Evolutionary conservation across 148 eudicot species (phyloP).

Genomic region (Camellia sinensis): DNA sequence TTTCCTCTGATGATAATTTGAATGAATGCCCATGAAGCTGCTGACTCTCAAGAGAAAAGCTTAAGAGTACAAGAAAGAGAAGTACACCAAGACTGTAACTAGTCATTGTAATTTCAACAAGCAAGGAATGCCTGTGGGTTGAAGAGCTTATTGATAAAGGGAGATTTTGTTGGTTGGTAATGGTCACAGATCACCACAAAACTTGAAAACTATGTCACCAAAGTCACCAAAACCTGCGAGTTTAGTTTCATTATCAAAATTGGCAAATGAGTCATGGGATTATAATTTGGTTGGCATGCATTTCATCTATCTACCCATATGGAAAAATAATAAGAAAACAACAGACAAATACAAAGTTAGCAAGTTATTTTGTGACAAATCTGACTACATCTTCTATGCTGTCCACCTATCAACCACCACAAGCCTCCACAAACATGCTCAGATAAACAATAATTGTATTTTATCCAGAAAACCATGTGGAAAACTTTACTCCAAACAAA

Average conservation of each 20-base stretch:
- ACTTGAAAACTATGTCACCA: neutral
- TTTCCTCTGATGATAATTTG: slow-evolving; percentile 5
- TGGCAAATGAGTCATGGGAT: neutral
- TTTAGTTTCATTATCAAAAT: neutral
- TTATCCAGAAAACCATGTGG: neutral
- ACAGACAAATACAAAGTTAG: neutral
- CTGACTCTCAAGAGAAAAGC: slow-evolving; percentile 8
- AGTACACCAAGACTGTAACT: neutral
- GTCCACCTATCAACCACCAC: neutral
- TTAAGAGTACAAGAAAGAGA: slow-evolving; percentile 9
- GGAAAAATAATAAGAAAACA: neutral
- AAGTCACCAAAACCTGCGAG: neutral
- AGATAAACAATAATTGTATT: neutral
- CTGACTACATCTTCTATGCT: neutral
- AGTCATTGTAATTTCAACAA: neutral
- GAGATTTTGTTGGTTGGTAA: neutral
- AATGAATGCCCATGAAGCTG: slow-evolving; percentile 5
- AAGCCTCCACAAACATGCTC: neutral
- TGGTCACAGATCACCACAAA: neutral
- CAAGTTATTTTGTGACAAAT: neutral
- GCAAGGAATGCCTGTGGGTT: neutral
- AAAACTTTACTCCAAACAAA: neutral
- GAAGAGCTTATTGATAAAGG: too few relatives aligned
- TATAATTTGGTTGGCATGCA: neutral
- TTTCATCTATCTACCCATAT: neutral